Percentiles rank a stretch among this genome's conserved stretches.
phyloP scores from a whole-genome alignment of 2,329 filamentous ascomycete genomes.

The Clathrospora elynae region DNA sequence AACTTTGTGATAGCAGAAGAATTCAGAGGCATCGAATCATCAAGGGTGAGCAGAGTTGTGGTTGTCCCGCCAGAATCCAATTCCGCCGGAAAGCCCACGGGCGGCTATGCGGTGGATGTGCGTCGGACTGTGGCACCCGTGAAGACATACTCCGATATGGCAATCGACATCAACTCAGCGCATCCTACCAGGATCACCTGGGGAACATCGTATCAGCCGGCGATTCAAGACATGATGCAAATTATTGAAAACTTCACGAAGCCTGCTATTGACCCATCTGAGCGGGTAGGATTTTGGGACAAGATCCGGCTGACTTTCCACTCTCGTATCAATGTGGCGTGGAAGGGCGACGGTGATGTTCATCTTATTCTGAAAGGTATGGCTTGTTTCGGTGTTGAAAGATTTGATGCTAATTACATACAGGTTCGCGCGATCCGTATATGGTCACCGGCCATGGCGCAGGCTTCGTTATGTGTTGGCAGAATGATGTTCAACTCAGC shows the following conservation, averaged over 20 bases:
- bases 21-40: slow-evolving; percentile 79
- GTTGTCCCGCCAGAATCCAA: slow-evolving; percentile 74
- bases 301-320: slow-evolving; percentile 95
- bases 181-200: slow-evolving; percentile 93
- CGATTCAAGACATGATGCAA: slow-evolving; percentile 99
- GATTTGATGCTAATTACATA: slow-evolving; percentile 13
- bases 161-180: slow-evolving; percentile 88
- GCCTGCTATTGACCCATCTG: slow-evolving; percentile 89
- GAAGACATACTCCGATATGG: slow-evolving; percentile 94
- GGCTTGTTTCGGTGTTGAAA: not conserved
- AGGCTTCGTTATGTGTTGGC: slow-evolving; percentile 98
- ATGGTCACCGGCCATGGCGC: slow-evolving; percentile 89
- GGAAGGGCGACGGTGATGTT: slow-evolving; percentile 95
- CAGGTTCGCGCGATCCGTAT: slow-evolving; percentile 84
- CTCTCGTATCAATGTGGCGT: slow-evolving; percentile 83
- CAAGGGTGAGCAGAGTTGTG: slow-evolving; percentile 78
- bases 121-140: slow-evolving; percentile 90
- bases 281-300: slow-evolving; percentile 97
- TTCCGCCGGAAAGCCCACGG: slow-evolving; percentile 60
- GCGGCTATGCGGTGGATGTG: slow-evolving; percentile 82
- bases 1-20: slow-evolving; percentile 98
- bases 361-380: slow-evolving; percentile 87
- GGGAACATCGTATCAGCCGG: slow-evolving; percentile 96
- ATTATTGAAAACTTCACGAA: slow-evolving; percentile 97
- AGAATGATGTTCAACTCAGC: slow-evolving; percentile 87